These are phyloP conservation scores for Colletotrichum limetticola DNA, from an alignment of 2,329 filamentous ascomycete genomes.

Conservation along the genomic window DNA sequence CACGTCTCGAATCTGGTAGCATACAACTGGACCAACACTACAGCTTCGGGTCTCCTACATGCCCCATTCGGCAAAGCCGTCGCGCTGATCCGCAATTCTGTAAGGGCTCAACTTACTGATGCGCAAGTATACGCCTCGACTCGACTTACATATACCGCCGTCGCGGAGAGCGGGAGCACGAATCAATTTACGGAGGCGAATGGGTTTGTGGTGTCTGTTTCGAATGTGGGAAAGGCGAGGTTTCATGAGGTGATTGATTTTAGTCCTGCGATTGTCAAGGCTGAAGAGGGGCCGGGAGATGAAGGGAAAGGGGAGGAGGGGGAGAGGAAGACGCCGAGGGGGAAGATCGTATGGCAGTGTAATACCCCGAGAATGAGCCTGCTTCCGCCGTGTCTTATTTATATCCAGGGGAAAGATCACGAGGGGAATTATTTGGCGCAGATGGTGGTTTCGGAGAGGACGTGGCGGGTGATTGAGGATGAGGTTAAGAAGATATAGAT, in stretches of 20 bases:
- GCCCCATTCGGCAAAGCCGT: neutral
- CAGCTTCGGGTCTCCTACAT: neutral
- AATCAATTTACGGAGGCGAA: conserved; percentile 23
- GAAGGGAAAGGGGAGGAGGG: neutral
- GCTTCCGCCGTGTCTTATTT: conserved; percentile 19
- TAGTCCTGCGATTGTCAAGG: conserved; percentile 7
- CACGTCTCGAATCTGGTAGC: conserved; percentile 26
- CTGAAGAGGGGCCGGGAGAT: neutral
- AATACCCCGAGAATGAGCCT: conserved; percentile 21
- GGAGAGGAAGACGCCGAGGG: conserved; percentile 12
- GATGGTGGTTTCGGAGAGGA: conserved; percentile 19
- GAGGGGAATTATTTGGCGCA: conserved; percentile 25
- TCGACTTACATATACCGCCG: conserved; percentile 19
- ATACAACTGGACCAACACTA: conserved; percentile 29
- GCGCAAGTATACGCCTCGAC: conserved; percentile 24
- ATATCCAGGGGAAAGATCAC: conserved; percentile 25
- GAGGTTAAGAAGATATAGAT: neutral
- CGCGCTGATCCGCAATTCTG: conserved; percentile 2
- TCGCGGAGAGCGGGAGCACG: conserved; percentile 26
- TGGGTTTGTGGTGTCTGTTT: conserved; percentile 24
- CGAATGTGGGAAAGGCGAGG: conserved; percentile 25
- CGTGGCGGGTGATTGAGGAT: conserved; percentile 15
- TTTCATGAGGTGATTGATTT: conserved; percentile 31
- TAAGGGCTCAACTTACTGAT: conserved; percentile 17
- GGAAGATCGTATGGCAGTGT: conserved; percentile 29